Evolutionary conservation across 176 grass and related monocot genomes (phyloP), one percentile per base, ranked within the genome.

Genomic region (Hordeum vulgare): DNA sequence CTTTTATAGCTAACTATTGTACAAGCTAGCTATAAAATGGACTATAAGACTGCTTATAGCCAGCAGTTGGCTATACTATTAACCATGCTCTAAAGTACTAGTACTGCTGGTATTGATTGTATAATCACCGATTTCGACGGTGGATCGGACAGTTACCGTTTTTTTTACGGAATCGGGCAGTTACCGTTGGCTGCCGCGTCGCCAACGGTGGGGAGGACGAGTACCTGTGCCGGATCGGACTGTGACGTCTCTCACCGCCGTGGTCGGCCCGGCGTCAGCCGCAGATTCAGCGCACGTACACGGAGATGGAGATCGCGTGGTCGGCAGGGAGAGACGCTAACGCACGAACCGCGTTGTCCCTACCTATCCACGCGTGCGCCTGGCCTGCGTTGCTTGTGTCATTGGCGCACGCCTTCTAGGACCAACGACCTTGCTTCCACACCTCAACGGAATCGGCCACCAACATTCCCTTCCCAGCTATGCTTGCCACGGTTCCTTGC

Each of bases 161-260:
- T n/a, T n/a, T n/a, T n/a, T n/a, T n/a, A n/a, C n/a, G n/a, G n/a
- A n/a, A n/a, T n/a, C 14, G 47, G 15, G 37, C 1, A 71, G 11
- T 44, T 71, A 71, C 68, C 68, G 68, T 71, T 45, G 68, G 68
- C 4, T 71, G 68, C 39, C 68, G 68, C 68, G n/a, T 62, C 27
- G 12, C 13, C 47, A 51, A 51, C 47, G 47, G 47, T 51, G 47
- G 47, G 47, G 47, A 18, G 47, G 47, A 69, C 35, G 34, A 3
- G 37, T 71, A 40, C 67, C 36, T 40, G 66, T 0, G 20, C 65
- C 33, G 18, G 17, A 15, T 51, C 2, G 15, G 47, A 66, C 9
- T 17, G 7, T 34, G 64, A 71, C n/a, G 11, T 21, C 7, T 37
- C 67, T 6, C 68, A 51, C 15, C 47, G 7, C 0, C 68, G 68